Evolutionary conservation across 1,139 yeast species (phyloP).

Genomic region (Sugiyamaella pinicola): DNA sequence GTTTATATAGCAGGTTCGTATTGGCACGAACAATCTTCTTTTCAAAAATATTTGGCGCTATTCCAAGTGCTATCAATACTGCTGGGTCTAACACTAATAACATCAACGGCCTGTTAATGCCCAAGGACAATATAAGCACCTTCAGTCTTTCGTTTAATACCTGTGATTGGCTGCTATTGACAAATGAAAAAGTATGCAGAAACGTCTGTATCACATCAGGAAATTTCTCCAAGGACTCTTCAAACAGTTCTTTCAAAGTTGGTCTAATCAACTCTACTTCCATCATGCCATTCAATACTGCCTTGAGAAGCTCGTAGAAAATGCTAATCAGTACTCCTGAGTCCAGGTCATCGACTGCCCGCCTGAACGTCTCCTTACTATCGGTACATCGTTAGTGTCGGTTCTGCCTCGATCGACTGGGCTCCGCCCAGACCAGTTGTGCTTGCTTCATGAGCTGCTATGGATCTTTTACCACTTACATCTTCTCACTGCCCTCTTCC

Average conservation of each 20-base stretch:
- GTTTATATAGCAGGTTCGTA: constrained; percentile 57
- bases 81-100: constrained; percentile 33
- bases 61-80: constrained; percentile 30
- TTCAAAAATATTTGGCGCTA: constrained; percentile 41
- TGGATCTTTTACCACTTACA: constrained; percentile 2
- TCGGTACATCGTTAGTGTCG: not conserved
- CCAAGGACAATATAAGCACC: constrained; percentile 27
- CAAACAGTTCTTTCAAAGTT: not conserved
- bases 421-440: not conserved
- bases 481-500: constrained; percentile 7
- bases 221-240: constrained; percentile 1
- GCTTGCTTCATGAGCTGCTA: not conserved
- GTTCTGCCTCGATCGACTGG: no score
- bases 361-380: constrained; percentile 5
- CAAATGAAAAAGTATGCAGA: constrained; percentile 31
- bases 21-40: constrained; percentile 50
- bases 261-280: constrained; percentile 3
- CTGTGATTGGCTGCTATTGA: constrained; percentile 21
- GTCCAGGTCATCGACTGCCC: constrained; percentile 18
- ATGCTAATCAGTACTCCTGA: constrained; percentile 23
- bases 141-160: constrained; percentile 19
- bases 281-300: constrained; percentile 3
- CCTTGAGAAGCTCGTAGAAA: constrained; percentile 28
- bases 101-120: constrained; percentile 27
- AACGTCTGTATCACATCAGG: constrained; percentile 26